phyloP scores from a whole-genome alignment of 768 basidiomycete species.

The Auricularia heimuer region DNA sequence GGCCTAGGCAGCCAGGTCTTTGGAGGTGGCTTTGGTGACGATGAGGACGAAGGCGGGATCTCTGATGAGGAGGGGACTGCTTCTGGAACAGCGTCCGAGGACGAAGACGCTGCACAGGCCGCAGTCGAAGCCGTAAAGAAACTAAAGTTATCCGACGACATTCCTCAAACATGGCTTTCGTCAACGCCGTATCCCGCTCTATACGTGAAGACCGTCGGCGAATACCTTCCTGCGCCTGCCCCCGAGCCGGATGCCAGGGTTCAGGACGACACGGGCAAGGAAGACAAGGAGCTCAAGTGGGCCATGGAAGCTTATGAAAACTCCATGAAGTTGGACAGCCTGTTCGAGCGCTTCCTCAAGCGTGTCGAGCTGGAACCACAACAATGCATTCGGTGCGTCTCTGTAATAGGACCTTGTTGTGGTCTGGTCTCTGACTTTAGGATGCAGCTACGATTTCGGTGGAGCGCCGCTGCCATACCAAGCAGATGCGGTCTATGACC shows the following conservation, averaged over 20 bases:
- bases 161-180: slow-evolving; percentile 37
- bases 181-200: slow-evolving; percentile 53
- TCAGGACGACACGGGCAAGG: slow-evolving; percentile 24
- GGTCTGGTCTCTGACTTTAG: slow-evolving; percentile 1
- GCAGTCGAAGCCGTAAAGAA: neutral
- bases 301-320: slow-evolving; percentile 71
- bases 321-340: slow-evolving; percentile 66
- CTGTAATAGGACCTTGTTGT: neutral
- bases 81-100: slow-evolving; percentile 34
- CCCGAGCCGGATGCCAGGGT: slow-evolving; percentile 37
- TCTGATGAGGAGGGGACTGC: slow-evolving; percentile 51
- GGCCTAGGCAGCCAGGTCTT: neutral
- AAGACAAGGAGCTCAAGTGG: slow-evolving; percentile 46
- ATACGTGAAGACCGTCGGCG: slow-evolving; percentile 66
- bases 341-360: slow-evolving; percentile 78
- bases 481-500: slow-evolving; percentile 60
- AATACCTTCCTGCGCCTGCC: slow-evolving; percentile 55
- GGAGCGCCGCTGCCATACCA: slow-evolving; percentile 80
- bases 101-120: neutral
- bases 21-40: slow-evolving; percentile 7
- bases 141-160: neutral
- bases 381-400: slow-evolving; percentile 76
- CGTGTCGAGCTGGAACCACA: slow-evolving; percentile 60
- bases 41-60: slow-evolving; percentile 25
- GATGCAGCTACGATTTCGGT: slow-evolving; percentile 71